Conservation (phyloP, 352 stramenopile genomes). For the Globisporangium orthogonon region DNA sequence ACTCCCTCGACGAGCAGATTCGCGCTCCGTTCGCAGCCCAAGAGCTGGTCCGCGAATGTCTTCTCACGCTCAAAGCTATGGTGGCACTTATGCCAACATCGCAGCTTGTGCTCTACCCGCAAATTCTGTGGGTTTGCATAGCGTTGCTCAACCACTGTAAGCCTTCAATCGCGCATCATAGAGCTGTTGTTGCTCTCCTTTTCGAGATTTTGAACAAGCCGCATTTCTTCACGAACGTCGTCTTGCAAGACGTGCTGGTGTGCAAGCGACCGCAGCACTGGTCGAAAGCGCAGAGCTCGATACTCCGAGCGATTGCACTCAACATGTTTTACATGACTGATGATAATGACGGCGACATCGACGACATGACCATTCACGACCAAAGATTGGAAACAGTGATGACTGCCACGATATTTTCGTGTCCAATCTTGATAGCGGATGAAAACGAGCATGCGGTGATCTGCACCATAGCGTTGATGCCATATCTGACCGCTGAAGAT, state of each 20-base stretch:
- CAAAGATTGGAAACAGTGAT: conserved; percentile 17
- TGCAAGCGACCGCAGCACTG: conserved; percentile 48
- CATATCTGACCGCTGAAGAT: conserved; percentile 15
- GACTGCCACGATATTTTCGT: conserved; percentile 22
- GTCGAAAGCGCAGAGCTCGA: conserved; percentile 28
- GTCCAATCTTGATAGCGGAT: conserved; percentile 25
- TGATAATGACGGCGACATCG: conserved; percentile 1
- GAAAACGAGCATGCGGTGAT: conserved; percentile 33
- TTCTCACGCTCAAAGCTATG: conserved; percentile 31
- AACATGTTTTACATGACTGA: conserved; percentile 14
- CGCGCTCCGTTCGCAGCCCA: conserved; percentile 10
- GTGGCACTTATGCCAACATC: conserved; percentile 37
- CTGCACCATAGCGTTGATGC: conserved; percentile 31
- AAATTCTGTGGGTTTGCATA: conserved; percentile 67
- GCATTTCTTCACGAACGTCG: conserved; percentile 30
- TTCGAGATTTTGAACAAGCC: conserved; percentile 35
- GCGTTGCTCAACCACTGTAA: conserved; percentile 58
- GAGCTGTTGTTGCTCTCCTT: conserved; percentile 31
- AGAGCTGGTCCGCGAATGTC: conserved; percentile 36
- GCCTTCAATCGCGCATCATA: conserved; percentile 15
- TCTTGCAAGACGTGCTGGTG: conserved; percentile 39
- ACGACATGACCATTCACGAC: not conserved
- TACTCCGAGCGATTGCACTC: conserved; percentile 40
- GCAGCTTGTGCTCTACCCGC: conserved; percentile 62
- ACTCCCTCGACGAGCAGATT: conserved; percentile 32